phyloP scores from a whole-genome alignment of 331 rosid species.

The Arachis monticola region DNA sequence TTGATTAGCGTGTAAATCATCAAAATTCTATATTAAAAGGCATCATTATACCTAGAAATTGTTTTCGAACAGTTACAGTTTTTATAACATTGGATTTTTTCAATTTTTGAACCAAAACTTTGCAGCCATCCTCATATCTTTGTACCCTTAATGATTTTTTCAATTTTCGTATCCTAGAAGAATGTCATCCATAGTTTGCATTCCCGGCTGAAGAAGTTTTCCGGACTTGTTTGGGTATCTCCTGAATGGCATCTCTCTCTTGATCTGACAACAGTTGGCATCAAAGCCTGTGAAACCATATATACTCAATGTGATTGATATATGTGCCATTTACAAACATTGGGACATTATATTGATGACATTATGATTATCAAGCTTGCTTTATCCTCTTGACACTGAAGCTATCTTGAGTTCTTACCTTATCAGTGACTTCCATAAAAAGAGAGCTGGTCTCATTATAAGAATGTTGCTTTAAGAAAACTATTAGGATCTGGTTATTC shows the following conservation, averaged over 20 bases:
- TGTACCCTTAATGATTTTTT: background rate
- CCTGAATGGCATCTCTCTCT: conserved; percentile 4
- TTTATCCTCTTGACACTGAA: conserved; percentile 5
- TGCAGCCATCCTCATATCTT: background rate
- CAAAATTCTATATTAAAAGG: background rate
- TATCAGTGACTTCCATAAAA: background rate
- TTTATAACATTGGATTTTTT: conserved; percentile 1
- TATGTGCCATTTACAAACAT: conserved; percentile 25
- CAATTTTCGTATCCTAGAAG: background rate
- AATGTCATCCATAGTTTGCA: background rate
- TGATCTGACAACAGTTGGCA: conserved; percentile 5
- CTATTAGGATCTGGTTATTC: conserved; percentile 23
- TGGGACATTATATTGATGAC: conserved; percentile 22
- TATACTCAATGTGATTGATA: conserved; percentile 14
- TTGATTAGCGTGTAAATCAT: conserved; percentile 9
- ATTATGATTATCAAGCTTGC: background rate
- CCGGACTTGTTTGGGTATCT: background rate
- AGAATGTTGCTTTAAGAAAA: conserved; percentile 26
- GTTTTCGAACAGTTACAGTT: conserved; percentile 4
- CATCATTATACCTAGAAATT: conserved; percentile 14
- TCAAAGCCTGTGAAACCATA: conserved; percentile 18
- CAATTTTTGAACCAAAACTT: conserved; percentile 6
- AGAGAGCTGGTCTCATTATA: conserved; percentile 7
- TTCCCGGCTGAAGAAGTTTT: conserved; percentile 14
- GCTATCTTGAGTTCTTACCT: conserved; percentile 11